Evolutionary conservation across 495 filamentous ascomycete genomes (phyloP).

Genomic region (Neurospora hispaniola): DNA sequence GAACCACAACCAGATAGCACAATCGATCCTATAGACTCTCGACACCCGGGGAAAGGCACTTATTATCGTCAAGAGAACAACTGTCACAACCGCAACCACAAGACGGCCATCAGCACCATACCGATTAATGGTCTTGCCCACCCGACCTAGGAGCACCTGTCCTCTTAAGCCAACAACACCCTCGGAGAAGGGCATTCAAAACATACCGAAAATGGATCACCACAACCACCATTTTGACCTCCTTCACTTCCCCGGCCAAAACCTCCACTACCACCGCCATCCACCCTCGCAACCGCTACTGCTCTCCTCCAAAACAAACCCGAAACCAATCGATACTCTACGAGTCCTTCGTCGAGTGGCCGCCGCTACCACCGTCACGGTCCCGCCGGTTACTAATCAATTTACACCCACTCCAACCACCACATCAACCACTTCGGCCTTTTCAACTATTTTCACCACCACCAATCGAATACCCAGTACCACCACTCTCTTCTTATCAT

Average conservation of each 20-base stretch:
- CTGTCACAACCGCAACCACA: not conserved
- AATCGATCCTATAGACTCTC: not conserved
- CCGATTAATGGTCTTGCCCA: not conserved
- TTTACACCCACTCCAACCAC: not conserved
- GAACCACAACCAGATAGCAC: not conserved
- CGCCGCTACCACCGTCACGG: not conserved
- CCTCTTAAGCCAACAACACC: not conserved
- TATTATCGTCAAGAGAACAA: not conserved
- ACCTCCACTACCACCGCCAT: not conserved
- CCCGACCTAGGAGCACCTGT: not conserved
- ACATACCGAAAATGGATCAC: not conserved
- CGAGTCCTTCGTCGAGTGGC: not conserved
- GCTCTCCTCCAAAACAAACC: not conserved
- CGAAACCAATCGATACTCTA: not conserved
- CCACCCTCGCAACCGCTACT: not conserved
- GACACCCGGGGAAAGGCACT: not conserved
- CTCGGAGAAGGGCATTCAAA: not conserved
- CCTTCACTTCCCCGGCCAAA: not conserved
- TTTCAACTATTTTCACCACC: not conserved
- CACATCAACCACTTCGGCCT: not conserved
- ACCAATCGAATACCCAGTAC: no score
- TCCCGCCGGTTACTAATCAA: not conserved
- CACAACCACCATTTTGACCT: not conserved
- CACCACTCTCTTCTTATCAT: no score
- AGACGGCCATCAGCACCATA: not conserved